Percentiles rank a stretch among this genome's conserved stretches.
These are phyloP conservation scores for Didymella segeticola DNA, from an alignment of 2,329 filamentous ascomycete genomes.

Conservation along the genomic window DNA sequence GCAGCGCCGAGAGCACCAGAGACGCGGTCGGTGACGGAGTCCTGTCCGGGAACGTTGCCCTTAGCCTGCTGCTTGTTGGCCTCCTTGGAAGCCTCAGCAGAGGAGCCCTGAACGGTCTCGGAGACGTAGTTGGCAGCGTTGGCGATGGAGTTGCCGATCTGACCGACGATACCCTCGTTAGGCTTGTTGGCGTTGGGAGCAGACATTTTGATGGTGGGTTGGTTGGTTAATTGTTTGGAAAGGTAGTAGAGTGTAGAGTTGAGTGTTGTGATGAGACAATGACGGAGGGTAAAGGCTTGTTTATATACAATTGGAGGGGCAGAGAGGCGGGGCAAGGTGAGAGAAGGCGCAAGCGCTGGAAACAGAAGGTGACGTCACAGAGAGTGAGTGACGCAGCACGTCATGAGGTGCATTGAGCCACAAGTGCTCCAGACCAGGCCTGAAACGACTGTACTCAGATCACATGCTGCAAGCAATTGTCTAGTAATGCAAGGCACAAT, in stretches of 20 bases:
- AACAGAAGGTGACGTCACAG: slow-evolving; percentile 17
- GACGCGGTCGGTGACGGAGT: slow-evolving; percentile 56
- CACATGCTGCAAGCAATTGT: slow-evolving; percentile 19
- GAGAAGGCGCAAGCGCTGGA: slow-evolving; percentile 11
- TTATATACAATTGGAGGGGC: slow-evolving; percentile 25
- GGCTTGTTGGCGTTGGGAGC: slow-evolving; percentile 53
- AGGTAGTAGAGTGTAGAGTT: slow-evolving; percentile 21
- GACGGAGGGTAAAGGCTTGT: slow-evolving; percentile 14
- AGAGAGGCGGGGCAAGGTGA: slow-evolving; percentile 12
- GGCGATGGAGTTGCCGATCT: slow-evolving; percentile 51
- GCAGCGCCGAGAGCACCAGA: slow-evolving; percentile 60
- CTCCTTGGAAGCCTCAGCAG: slow-evolving; percentile 68
- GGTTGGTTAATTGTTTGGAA: slow-evolving; percentile 15
- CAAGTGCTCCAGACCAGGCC: slow-evolving; percentile 16
- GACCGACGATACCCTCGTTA: slow-evolving; percentile 54
- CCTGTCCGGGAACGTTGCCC: slow-evolving; percentile 63
- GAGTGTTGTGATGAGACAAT: slow-evolving; percentile 24
- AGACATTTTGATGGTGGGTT: slow-evolving; percentile 48
- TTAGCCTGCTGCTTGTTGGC: slow-evolving; percentile 66
- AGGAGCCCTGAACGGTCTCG: slow-evolving; percentile 66
- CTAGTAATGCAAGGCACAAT: slow-evolving; percentile 21
- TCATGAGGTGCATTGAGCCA: slow-evolving; percentile 14
- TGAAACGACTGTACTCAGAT: slow-evolving; percentile 14
- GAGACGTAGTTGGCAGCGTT: slow-evolving; percentile 73
- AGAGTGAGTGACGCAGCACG: background rate